Evolutionary conservation across 2,329 filamentous ascomycete species (phyloP), one percentile per base, ranked within the genome.

Genomic region (Colletotrichum liriopes): DNA sequence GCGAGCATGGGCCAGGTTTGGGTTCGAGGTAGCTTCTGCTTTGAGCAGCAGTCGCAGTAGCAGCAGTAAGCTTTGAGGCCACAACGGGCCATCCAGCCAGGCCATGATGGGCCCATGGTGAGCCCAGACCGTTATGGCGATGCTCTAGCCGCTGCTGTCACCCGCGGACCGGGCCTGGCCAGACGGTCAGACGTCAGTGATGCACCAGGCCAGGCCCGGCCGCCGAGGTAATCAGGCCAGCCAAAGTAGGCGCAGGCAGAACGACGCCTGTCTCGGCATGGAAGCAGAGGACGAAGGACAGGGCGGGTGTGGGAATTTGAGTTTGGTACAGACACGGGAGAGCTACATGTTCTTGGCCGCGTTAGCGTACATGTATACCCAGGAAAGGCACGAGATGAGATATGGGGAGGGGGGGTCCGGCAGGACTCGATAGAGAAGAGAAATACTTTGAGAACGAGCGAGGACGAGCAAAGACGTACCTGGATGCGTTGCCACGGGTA

Each of bases 61-160:
- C 14, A 16, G 29, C 32, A n/a, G 32, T 16, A 35, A 43, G 43
- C 29, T 26, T 18, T 20, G 26, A 9, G 29, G 58, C 43, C 11
- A 9, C 18, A 18, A 16, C 0, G 4, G 14, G 14, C 55, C 37
- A 8, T n/a, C 35, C 37, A 39, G 16, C 20, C 20, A 43, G 58
- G 11, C 41, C 11, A 45, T 47, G 58, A 61, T 29, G 59, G 26
- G 18, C 14, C 45, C 5, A 47, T 47, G 58, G 47, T 35, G 58
- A 49, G 58, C 3, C 58, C 45, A 62, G 59, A 62, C 45, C 59
- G 32, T 45, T 29, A 12, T 51, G 26, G 14, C 16, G n/a, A 35
- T 62, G 43, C 20, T 61, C n/a, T 62, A 32, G 43, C 9, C 32
- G 45, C 59, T 26, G 54, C 54, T 39, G 54, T 56, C 32, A 56